Evolutionary conservation across 805 yeast genomes (phyloP).

Genomic region (Monosporozyma aquatica): DNA sequence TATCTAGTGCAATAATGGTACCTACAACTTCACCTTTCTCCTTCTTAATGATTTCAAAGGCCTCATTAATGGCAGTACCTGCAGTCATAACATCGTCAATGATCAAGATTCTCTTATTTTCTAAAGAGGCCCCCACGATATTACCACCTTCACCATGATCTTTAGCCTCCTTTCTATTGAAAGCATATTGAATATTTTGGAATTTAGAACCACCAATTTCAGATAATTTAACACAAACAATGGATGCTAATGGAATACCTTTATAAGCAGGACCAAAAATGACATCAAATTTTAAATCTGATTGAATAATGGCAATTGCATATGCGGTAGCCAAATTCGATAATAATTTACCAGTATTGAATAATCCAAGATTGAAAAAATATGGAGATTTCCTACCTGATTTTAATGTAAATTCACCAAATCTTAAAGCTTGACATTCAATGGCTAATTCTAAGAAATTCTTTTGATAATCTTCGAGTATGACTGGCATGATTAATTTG

Average conservation of each 20-base stretch:
- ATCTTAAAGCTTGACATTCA: conserved; percentile 71
- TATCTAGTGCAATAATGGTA: conserved; percentile 82
- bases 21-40: conserved; percentile 75
- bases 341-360: conserved; percentile 69
- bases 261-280: conserved; percentile 97
- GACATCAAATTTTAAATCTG: conserved; percentile 79
- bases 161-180: conserved; percentile 92
- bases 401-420: conserved; percentile 83
- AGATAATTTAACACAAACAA: conserved; percentile 84
- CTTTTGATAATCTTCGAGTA: conserved; percentile 43
- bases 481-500: conserved; percentile 1
- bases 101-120: conserved; percentile 65
- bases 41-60: conserved; percentile 62
- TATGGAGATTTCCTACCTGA: conserved; percentile 94
- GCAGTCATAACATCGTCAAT: conserved; percentile 98
- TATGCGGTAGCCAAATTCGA: conserved; percentile 80
- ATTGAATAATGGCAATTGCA: conserved; percentile 75
- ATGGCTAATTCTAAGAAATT: conserved; percentile 75
- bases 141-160: conserved; percentile 98
- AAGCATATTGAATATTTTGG: conserved; percentile 72
- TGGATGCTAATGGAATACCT: conserved; percentile 92
- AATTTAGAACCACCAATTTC: conserved; percentile 81
- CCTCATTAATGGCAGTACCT: conserved; percentile 95
- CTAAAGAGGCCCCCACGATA: conserved; percentile 76
- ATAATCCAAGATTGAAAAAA: conserved; percentile 88